Conservation (phyloP, 208 protist species). For the Wallacemonas sp. region DNA sequence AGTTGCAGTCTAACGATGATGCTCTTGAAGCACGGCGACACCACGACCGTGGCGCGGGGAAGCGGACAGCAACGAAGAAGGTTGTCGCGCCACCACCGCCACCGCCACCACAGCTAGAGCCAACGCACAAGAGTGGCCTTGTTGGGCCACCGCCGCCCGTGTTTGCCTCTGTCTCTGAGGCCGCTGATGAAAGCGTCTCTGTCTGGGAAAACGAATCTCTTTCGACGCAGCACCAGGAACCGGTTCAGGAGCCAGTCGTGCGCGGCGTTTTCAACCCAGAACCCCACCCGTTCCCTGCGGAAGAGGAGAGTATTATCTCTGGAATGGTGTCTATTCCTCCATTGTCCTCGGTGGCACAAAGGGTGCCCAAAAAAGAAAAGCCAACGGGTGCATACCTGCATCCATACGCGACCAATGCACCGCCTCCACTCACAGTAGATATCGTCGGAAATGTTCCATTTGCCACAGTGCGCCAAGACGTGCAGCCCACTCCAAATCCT, state of each 20-base stretch:
- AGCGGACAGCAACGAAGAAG: background rate
- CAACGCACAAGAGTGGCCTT: constrained; percentile 1
- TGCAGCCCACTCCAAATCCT: background rate
- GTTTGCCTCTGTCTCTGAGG: background rate
- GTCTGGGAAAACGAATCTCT: constrained; percentile 7
- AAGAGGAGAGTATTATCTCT: background rate
- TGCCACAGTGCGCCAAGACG: background rate
- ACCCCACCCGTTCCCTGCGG: background rate
- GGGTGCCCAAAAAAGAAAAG: too few relatives aligned
- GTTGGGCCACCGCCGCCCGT: background rate
- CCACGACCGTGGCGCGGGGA: background rate
- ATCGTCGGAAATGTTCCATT: background rate
- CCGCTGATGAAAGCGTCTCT: background rate
- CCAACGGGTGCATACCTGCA: too few relatives aligned
- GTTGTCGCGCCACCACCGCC: too few relatives aligned
- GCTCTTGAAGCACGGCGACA: background rate
- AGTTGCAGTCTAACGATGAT: constrained; percentile 8
- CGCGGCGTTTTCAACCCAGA: background rate
- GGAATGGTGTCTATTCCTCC: background rate
- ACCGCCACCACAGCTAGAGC: background rate
- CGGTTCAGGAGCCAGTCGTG: background rate
- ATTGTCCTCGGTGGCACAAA: background rate
- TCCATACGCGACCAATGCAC: constrained; percentile 11
- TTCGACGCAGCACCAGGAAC: background rate
- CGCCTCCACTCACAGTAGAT: background rate